These are phyloP conservation scores for Talinum fruticosum DNA, from an alignment of 148 eudicot genomes.

Conservation along the genomic window DNA sequence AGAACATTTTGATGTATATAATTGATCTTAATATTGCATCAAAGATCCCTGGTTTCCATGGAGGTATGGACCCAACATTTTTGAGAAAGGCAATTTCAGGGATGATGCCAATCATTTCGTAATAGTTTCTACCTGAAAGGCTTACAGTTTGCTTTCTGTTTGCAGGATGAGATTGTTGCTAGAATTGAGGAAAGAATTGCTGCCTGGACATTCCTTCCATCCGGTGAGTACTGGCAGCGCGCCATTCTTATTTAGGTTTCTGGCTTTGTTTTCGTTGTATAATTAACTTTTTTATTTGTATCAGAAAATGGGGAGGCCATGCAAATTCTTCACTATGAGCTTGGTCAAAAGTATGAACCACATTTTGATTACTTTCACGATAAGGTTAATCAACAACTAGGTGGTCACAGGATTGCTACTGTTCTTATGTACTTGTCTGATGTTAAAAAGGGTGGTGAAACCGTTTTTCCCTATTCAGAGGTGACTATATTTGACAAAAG, in stretches of 20 bases:
- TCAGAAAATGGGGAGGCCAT: conserved; percentile 85
- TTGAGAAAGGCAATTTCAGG: not conserved
- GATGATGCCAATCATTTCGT: not conserved
- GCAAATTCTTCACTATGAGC: conserved; percentile 74
- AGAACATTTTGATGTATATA: not conserved
- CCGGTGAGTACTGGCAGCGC: conserved; percentile 37
- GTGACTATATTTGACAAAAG: conserved; percentile 23
- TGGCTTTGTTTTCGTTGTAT: not conserved
- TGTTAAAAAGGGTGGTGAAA: conserved; percentile 84
- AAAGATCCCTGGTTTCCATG: not conserved
- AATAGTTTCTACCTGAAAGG: not conserved
- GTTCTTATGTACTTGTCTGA: conserved; percentile 88
- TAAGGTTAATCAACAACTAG: conserved; percentile 55
- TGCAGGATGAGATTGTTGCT: conserved; percentile 72
- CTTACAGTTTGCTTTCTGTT: not conserved
- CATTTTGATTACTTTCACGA: conserved; percentile 79
- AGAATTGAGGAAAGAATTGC: conserved; percentile 69
- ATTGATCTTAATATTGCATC: not conserved
- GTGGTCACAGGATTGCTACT: conserved; percentile 83
- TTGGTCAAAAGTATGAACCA: conserved; percentile 85
- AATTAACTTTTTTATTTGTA: conserved; percentile 9
- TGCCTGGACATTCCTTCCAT: conserved; percentile 89
- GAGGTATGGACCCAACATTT: not conserved
- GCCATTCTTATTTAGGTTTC: not conserved
- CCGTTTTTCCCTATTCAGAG: conserved; percentile 72